Evolutionary conservation across 768 basidiomycete species (phyloP).

Genomic region (Phanerochaete sordida): DNA sequence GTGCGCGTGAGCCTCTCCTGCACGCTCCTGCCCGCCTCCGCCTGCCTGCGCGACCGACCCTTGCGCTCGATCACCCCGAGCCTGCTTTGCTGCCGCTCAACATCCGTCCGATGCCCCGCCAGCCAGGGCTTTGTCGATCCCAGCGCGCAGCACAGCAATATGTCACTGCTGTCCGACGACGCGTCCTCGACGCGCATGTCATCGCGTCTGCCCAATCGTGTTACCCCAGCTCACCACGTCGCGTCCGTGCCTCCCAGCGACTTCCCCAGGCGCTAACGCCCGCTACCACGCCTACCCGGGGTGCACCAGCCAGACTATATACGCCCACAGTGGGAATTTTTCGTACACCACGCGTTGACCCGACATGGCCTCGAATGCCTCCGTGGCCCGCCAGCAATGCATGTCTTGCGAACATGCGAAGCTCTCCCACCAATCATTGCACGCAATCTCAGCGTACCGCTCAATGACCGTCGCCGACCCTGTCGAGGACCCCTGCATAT

Average conservation of each 20-base stretch:
- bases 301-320: slow-evolving; percentile 2
- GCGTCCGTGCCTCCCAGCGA: neutral
- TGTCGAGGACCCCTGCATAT: neutral
- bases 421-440: neutral
- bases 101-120: neutral
- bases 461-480: neutral
- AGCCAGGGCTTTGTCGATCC: slow-evolving; percentile 2
- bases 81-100: neutral
- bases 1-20: too few species aligned
- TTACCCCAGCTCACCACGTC: neutral
- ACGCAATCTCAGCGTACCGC: neutral
- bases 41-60: neutral
- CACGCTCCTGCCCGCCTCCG: too few species aligned
- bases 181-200: neutral
- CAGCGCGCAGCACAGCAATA: neutral
- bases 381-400: neutral
- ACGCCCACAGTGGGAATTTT: neutral
- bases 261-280: neutral
- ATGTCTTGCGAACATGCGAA: neutral
- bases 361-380: too few species aligned
- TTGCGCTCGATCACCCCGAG: neutral
- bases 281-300: neutral
- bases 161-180: neutral
- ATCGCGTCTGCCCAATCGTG: neutral
- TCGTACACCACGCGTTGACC: too few species aligned